These are phyloP conservation scores for Pseudocercospora crystallina DNA, from an alignment of 2,329 filamentous ascomycete genomes.

Conservation along the genomic window DNA sequence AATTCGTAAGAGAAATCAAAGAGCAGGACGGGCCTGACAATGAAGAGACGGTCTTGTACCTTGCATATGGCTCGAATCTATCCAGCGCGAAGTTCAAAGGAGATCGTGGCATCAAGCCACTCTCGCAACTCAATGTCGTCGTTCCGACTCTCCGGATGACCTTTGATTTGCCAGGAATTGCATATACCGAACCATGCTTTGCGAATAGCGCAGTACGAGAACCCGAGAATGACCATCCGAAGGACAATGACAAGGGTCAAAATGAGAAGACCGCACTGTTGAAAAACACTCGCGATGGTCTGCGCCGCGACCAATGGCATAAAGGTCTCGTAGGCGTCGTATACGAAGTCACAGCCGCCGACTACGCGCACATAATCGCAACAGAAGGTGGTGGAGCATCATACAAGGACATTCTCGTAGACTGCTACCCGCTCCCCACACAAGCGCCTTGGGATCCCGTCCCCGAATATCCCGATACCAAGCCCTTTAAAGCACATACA, in stretches of 20 bases:
- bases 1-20: conserved; percentile 19
- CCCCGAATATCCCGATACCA: conserved; percentile 62
- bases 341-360: conserved; percentile 82
- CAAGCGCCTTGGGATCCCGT: conserved; percentile 54
- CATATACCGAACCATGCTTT: conserved; percentile 89
- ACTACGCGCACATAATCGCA: conserved; percentile 82
- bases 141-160: conserved; percentile 75
- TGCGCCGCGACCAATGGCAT: conserved; percentile 61
- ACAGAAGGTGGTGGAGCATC: conserved; percentile 84
- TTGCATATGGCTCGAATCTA: conserved; percentile 89
- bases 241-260: neutral
- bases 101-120: conserved; percentile 72
- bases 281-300: conserved; percentile 28
- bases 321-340: conserved; percentile 89
- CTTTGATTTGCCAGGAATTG: conserved; percentile 82
- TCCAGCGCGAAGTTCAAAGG: conserved; percentile 76
- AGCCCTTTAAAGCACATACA: conserved; percentile 79
- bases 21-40: conserved; percentile 1
- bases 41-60: conserved; percentile 36
- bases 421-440: conserved; percentile 70
- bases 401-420: conserved; percentile 81
- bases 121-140: conserved; percentile 78
- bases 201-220: conserved; percentile 72
- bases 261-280: conserved; percentile 39
- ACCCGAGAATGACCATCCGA: conserved; percentile 29